Conservation (phyloP, 1,139 yeast genomes). For the Zygoascus meyerae region DNA sequence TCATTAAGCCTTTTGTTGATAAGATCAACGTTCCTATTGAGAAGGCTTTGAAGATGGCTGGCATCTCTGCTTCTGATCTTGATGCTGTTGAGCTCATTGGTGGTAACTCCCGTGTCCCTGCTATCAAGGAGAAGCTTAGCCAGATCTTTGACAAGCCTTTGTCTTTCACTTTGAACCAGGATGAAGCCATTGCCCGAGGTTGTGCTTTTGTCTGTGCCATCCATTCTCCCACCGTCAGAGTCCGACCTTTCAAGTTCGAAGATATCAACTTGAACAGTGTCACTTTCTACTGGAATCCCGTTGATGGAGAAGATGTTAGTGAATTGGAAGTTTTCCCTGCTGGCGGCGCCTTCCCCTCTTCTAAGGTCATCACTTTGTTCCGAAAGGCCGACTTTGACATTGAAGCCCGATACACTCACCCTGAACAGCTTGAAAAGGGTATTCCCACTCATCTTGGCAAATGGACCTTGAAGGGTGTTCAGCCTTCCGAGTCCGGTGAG, state of each 20-base stretch:
- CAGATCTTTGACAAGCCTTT: constrained; percentile 81
- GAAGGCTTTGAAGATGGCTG: constrained; percentile 76
- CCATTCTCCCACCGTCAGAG: constrained; percentile 98
- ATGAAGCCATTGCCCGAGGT: constrained; percentile 98
- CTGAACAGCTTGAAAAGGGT: constrained; percentile 66
- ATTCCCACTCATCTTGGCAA: constrained; percentile 62
- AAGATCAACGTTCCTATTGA: constrained; percentile 74
- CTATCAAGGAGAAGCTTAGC: constrained; percentile 72
- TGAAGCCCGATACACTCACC: constrained; percentile 80
- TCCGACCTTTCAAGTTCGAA: constrained; percentile 97
- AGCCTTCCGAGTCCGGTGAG: constrained; percentile 66
- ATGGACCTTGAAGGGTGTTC: constrained; percentile 85
- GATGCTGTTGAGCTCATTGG: constrained; percentile 95
- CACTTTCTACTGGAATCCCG: constrained; percentile 92
- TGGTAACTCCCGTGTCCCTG: constrained; percentile 97
- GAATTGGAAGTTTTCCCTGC: constrained; percentile 96
- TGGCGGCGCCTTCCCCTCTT: constrained; percentile 89
- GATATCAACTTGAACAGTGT: constrained; percentile 90
- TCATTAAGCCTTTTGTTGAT: constrained; percentile 73
- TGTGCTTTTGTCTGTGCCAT: constrained; percentile 98
- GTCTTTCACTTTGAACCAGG: constrained; percentile 96
- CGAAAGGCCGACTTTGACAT: constrained; percentile 85
- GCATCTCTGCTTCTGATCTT: constrained; percentile 61
- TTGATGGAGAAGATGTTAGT: constrained; percentile 81
- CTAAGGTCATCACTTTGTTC: constrained; percentile 90